Conservation (phyloP, 129 eudicot species). For the Escallonia herrerae region DNA sequence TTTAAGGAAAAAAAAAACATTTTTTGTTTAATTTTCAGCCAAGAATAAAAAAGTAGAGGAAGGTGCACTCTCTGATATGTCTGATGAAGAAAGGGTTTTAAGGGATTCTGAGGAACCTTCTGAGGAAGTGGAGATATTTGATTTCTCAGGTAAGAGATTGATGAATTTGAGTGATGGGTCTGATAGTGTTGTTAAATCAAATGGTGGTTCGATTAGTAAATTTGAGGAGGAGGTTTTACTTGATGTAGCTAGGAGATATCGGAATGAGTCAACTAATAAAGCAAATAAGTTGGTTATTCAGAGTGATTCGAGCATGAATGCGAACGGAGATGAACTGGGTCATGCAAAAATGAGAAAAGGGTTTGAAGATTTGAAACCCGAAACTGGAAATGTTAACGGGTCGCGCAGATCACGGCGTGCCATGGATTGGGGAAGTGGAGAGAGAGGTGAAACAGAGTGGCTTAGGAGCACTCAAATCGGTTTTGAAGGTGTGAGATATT, state of each 20-base stretch:
- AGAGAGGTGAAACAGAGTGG: conserved; percentile 21
- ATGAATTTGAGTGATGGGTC: conserved; percentile 37
- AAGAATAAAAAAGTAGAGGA: conserved; percentile 42
- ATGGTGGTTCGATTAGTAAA: conserved; percentile 36
- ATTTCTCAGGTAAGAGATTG: conserved; percentile 30
- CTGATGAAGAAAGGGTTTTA: conserved; percentile 52
- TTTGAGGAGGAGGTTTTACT: too few species aligned
- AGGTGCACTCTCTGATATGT: conserved; percentile 40
- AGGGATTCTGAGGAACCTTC: conserved; percentile 23
- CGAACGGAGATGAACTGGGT: background rate
- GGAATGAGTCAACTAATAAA: conserved; percentile 9
- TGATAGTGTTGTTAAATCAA: conserved; percentile 40
- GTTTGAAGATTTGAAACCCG: conserved; percentile 30
- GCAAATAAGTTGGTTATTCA: conserved; percentile 20
- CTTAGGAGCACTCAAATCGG: conserved; percentile 10
- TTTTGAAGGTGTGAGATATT: conserved; percentile 18
- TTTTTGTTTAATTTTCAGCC: conserved; percentile 53
- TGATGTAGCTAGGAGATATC: too few species aligned
- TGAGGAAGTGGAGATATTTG: conserved; percentile 35
- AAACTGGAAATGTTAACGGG: conserved; percentile 26
- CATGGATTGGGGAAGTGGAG: conserved; percentile 32
- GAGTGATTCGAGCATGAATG: conserved; percentile 11
- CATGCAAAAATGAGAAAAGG: conserved; percentile 17
- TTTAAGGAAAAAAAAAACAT: too few species aligned
- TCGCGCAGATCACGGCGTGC: conserved; percentile 31